These are phyloP conservation scores for Fusarium sublunatum DNA, from an alignment of 2,329 filamentous ascomycete species.

Conservation along the genomic window DNA sequence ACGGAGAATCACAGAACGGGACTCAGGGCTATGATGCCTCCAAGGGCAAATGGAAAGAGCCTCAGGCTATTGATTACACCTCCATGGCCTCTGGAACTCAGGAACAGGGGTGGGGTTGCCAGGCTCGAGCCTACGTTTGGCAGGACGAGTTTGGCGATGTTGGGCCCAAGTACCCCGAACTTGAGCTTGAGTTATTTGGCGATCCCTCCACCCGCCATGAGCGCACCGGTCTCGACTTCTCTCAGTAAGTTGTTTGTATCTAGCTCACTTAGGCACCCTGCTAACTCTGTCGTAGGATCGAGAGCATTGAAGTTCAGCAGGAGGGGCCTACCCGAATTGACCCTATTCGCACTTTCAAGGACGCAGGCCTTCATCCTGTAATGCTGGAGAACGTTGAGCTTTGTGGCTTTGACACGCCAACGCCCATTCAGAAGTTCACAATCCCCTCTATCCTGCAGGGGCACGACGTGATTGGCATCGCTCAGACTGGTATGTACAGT, in stretches of 20 bases:
- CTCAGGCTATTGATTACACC: constrained; percentile 62
- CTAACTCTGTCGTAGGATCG: constrained; percentile 59
- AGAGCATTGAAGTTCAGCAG: constrained; percentile 65
- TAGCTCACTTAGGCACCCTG: background rate
- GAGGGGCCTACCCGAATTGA: constrained; percentile 65
- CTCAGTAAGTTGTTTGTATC: constrained; percentile 60
- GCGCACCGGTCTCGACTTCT: constrained; percentile 70
- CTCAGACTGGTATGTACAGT: constrained; percentile 77
- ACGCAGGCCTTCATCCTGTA: constrained; percentile 85
- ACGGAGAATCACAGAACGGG: constrained; percentile 1
- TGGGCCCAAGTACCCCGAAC: constrained; percentile 73
- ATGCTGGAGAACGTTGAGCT: constrained; percentile 82
- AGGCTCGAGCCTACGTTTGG: constrained; percentile 82
- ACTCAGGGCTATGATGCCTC: constrained; percentile 52
- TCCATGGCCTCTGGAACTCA: constrained; percentile 33
- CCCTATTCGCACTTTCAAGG: constrained; percentile 70
- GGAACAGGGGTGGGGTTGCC: constrained; percentile 59
- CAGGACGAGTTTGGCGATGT: constrained; percentile 87
- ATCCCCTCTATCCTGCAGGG: constrained; percentile 82
- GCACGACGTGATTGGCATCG: constrained; percentile 86
- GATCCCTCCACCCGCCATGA: constrained; percentile 60
- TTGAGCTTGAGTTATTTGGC: constrained; percentile 83
- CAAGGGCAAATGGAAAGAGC: constrained; percentile 58
- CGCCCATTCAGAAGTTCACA: constrained; percentile 87
- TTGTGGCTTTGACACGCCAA: constrained; percentile 77